Evolutionary conservation across 176 grass and related monocot species (phyloP).

Genomic region (Eremochloa ophiuroides): DNA sequence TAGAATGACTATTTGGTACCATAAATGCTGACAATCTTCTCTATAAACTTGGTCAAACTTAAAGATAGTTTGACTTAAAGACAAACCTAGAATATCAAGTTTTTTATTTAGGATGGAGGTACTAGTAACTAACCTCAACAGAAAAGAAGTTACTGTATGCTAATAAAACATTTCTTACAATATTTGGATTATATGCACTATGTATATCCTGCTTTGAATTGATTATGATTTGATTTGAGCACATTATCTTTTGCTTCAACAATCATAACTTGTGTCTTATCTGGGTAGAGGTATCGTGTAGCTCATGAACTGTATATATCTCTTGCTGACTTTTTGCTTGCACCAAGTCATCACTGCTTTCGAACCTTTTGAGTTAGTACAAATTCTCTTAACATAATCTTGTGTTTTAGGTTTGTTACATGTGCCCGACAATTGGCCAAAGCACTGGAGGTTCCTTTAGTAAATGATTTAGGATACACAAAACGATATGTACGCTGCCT

Average conservation of each 20-base stretch:
- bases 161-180: neutral
- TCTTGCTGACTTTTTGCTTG: neutral
- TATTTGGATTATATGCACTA: neutral
- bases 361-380: neutral
- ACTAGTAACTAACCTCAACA: neutral
- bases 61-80: neutral
- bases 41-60: neutral
- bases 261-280: neutral
- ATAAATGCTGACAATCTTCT: neutral
- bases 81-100: neutral
- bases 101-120: neutral
- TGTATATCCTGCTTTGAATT: neutral
- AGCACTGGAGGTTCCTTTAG: constrained; percentile 92
- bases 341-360: neutral
- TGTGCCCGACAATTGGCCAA: constrained; percentile 86
- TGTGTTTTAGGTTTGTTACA: constrained; percentile 72
- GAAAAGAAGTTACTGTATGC: neutral
- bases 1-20: neutral
- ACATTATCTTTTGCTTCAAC: neutral
- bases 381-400: constrained; percentile 18
- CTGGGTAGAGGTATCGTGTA: neutral
- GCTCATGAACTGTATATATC: neutral
- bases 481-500: constrained; percentile 98
- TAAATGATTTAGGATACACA: constrained; percentile 98
- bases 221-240: neutral